Conservation (phyloP, 352 stramenopile genomes). For the Lagenidium giganteum region DNA sequence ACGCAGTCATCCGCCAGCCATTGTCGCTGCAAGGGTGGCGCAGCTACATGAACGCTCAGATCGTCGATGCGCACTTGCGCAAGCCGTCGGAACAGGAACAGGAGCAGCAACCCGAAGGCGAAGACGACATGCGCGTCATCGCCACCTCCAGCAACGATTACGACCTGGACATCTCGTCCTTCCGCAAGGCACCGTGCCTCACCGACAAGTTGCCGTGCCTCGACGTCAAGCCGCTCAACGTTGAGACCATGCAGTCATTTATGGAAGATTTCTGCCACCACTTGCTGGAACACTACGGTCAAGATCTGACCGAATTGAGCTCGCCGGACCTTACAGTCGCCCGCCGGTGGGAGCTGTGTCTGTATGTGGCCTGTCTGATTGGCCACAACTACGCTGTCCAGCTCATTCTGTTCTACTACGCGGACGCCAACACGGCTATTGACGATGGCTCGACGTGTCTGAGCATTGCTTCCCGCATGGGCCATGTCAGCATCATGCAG, state of each 20-base stretch:
- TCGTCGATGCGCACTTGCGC: conserved; percentile 15
- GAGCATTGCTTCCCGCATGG: conserved; percentile 69
- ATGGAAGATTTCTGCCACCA: conserved; percentile 79
- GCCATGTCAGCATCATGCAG: conserved; percentile 50
- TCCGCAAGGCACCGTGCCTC: too few species aligned
- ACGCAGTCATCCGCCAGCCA: conserved; percentile 29
- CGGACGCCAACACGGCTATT: conserved; percentile 52
- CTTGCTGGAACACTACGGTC: conserved; percentile 50
- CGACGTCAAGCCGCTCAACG: conserved; percentile 48
- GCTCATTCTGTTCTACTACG: conserved; percentile 73
- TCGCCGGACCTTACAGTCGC: conserved; percentile 32
- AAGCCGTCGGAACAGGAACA: too few species aligned
- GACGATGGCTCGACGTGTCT: conserved; percentile 61
- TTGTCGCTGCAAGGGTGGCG: conserved; percentile 47
- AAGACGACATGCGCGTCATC: background rate
- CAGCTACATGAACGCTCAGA: conserved; percentile 5
- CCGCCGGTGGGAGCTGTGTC: conserved; percentile 66
- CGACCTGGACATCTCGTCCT: too few species aligned
- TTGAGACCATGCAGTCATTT: conserved; percentile 73
- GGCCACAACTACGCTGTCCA: conserved; percentile 69
- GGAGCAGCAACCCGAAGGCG: background rate
- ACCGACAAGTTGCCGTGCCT: conserved; percentile 33
- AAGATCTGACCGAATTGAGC: conserved; percentile 55
- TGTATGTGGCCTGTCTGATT: conserved; percentile 70
- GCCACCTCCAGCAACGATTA: too few species aligned